These are phyloP conservation scores for Suillus paluster DNA, from an alignment of 768 basidiomycete genomes.

Conservation along the genomic window DNA sequence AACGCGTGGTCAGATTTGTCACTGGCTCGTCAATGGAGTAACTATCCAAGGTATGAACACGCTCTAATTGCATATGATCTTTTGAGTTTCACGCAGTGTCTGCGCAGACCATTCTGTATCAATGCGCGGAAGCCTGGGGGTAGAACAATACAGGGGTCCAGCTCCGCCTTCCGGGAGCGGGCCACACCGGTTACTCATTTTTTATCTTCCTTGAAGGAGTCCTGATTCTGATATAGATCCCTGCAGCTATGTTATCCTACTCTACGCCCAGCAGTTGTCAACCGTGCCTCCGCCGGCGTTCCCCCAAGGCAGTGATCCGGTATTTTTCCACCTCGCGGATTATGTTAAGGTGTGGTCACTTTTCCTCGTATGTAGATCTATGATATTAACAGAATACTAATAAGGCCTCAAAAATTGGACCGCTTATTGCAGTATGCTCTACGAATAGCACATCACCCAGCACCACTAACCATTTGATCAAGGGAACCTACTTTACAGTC, in stretches of 20 bases:
- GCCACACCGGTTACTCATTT: conserved; percentile 64
- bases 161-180: conserved; percentile 71
- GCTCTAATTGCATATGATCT: background rate
- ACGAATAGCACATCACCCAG: background rate
- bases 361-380: background rate
- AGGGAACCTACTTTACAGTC: conserved; percentile 77
- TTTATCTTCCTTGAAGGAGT: background rate
- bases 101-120: conserved; percentile 42
- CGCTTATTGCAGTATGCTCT: conserved; percentile 57
- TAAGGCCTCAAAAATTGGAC: conserved; percentile 59
- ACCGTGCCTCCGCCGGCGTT: conserved; percentile 68
- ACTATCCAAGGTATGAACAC: conserved; percentile 46
- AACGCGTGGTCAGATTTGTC: conserved; percentile 64
- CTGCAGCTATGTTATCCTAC: conserved; percentile 66
- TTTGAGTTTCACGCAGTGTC: background rate
- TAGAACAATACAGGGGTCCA: conserved; percentile 76
- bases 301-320: conserved; percentile 54
- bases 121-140: conserved; percentile 46
- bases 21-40: conserved; percentile 81
- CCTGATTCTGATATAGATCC: conserved; percentile 3
- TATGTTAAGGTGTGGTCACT: conserved; percentile 56
- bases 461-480: conserved; percentile 11
- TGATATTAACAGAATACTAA: conserved; percentile 2
- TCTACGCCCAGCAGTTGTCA: conserved; percentile 64
- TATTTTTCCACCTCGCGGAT: conserved; percentile 55